phyloP scores from a whole-genome alignment of 768 basidiomycete genomes.

The Rossbeevera mucosa region DNA sequence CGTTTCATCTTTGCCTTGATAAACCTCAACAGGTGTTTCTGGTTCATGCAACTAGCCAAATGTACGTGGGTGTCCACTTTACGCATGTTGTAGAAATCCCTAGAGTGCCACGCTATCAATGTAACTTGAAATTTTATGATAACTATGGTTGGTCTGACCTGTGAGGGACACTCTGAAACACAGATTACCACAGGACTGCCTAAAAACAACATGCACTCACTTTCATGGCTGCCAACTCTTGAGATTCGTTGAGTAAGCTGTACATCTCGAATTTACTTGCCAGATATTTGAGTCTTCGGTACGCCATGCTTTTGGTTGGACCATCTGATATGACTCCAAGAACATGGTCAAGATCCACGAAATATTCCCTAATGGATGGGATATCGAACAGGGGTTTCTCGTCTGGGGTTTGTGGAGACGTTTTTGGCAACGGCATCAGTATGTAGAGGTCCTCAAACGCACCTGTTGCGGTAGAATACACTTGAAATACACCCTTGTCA shows the following conservation, averaged over 20 bases:
- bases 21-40: conserved; percentile 96
- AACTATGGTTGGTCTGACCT: conserved; percentile 17
- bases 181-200: conserved; percentile 3
- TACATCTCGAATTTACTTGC: conserved; percentile 94
- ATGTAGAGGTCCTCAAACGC: not conserved
- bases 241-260: conserved; percentile 83
- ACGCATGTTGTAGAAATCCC: conserved; percentile 96
- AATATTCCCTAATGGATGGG: conserved; percentile 90
- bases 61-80: conserved; percentile 99
- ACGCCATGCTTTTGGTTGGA: conserved; percentile 94
- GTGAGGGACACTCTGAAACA: conserved; percentile 28
- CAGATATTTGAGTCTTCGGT: conserved; percentile 84
- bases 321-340: conserved; percentile 90
- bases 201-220: conserved; percentile 36
- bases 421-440: not conserved
- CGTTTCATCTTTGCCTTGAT: conserved; percentile 99
- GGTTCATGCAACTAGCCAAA: conserved; percentile 98
- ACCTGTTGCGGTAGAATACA: conserved; percentile 45
- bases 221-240: conserved; percentile 96
- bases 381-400: conserved; percentile 68
- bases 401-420: conserved; percentile 20
- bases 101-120: conserved; percentile 29
- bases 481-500: conserved; percentile 86
- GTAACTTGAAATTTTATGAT: not conserved
- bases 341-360: conserved; percentile 90